Percentiles rank a stretch among this genome's conserved stretches.
phyloP scores from a whole-genome alignment of 2,329 filamentous ascomycete species.

The Pseudogymnoascus sp. region DNA sequence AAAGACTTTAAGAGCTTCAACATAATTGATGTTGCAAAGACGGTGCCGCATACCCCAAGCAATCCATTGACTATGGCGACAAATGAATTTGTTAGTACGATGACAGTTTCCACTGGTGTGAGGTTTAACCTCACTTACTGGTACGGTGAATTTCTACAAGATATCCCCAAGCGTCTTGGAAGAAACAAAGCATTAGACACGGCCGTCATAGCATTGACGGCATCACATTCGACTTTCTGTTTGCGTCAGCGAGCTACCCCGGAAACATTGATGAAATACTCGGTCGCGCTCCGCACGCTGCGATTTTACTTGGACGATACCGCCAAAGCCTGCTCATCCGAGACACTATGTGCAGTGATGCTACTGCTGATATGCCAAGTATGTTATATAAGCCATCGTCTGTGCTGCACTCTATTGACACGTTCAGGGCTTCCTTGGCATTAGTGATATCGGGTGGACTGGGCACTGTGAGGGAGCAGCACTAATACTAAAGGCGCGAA shows the following conservation, averaged over 20 bases:
- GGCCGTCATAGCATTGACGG: background rate
- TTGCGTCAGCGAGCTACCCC: background rate
- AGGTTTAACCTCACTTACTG: slow-evolving; percentile 38
- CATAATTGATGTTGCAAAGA: background rate
- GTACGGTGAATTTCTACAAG: slow-evolving; percentile 39
- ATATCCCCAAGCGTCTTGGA: slow-evolving; percentile 40
- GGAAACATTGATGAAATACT: background rate
- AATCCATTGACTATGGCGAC: slow-evolving; percentile 26
- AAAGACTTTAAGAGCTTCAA: background rate
- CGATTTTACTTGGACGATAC: slow-evolving; percentile 27
- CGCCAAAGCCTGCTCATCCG: slow-evolving; percentile 26
- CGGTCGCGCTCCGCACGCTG: slow-evolving; percentile 1
- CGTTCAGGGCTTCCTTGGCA: background rate
- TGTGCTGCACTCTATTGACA: background rate
- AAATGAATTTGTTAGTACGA: slow-evolving; percentile 27
- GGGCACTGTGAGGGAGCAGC: slow-evolving; percentile 20
- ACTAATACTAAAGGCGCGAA: slow-evolving; percentile 29
- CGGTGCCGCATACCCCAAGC: background rate
- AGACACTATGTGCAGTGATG: slow-evolving; percentile 33
- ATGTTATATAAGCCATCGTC: background rate
- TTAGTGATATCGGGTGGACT: background rate
- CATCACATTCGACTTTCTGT: background rate
- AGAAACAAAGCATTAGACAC: slow-evolving; percentile 34
- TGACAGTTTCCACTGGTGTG: slow-evolving; percentile 35
- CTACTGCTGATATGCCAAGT: slow-evolving; percentile 29